These are phyloP conservation scores for Colletotrichum lini DNA, from an alignment of 2,329 filamentous ascomycete genomes.

Conservation along the genomic window DNA sequence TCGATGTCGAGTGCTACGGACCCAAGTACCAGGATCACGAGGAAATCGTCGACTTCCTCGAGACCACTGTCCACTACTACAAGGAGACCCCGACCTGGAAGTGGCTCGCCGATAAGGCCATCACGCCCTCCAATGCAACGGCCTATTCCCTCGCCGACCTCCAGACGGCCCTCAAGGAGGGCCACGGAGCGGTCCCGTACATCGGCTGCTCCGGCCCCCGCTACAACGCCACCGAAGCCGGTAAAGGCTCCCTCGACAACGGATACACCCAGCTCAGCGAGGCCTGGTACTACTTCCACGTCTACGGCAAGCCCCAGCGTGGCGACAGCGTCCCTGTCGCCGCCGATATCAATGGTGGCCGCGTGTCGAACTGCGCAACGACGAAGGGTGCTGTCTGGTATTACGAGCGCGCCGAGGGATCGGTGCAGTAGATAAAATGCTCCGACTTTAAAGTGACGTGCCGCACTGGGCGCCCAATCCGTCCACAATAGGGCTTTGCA, in stretches of 20 bases:
- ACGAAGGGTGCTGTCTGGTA: slow-evolving; percentile 68
- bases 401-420: slow-evolving; percentile 60
- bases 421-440: slow-evolving; percentile 17
- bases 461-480: too few relatives aligned
- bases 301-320: slow-evolving; percentile 70
- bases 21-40: slow-evolving; percentile 68
- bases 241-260: slow-evolving; percentile 67
- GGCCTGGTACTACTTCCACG: slow-evolving; percentile 78
- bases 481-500: neutral
- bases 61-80: slow-evolving; percentile 72
- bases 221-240: slow-evolving; percentile 73
- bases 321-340: slow-evolving; percentile 59
- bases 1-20: slow-evolving; percentile 76
- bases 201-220: slow-evolving; percentile 72
- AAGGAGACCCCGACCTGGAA: slow-evolving; percentile 70
- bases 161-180: slow-evolving; percentile 62
- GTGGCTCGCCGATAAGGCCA: slow-evolving; percentile 69
- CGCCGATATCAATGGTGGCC: slow-evolving; percentile 63
- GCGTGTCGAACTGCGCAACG: slow-evolving; percentile 69
- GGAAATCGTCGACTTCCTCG: slow-evolving; percentile 75
- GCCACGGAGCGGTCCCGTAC: slow-evolving; percentile 70
- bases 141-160: slow-evolving; percentile 68
- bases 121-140: slow-evolving; percentile 72
- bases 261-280: slow-evolving; percentile 72
- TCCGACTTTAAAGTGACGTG: neutral